Base-by-base conservation (phyloP, 805 yeast genomes). In the Candida schatavii region DNA sequence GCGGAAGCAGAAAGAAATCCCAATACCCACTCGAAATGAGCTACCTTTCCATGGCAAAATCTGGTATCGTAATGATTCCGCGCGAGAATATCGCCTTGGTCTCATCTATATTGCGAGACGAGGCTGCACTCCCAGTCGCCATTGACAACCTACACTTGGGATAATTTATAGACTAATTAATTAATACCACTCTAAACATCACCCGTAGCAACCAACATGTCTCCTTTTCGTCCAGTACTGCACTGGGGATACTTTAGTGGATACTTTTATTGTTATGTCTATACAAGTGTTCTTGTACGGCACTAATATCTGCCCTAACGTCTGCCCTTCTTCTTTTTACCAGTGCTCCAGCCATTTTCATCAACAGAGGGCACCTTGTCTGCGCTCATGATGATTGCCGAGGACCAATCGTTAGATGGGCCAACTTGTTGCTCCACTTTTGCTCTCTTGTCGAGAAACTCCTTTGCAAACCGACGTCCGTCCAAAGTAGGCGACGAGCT, bases 401-500 rank as follows among this genome's bases (percentile, higher is more conserved):
- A 85, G 38, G 75, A 72, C 97, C 97, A 89, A 42, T 68, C 65
- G 25, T 63, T 68, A 21, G 65, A 57, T n/a, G 45, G 48, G 9
- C 67, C 68, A 42, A 64, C 44, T 44, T 61, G 68, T 48, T 77
- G 75, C 53, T 89, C 97, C 43, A 88, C 90, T 38, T 70, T 74
- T 46, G 74, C 75, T 56, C 93, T 83, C 57, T 85, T 81, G 64
- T 83, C 85, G 57, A 84, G 72, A 60, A 93, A 93, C 57, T 93
- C 99, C 43, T 76, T 78, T 0, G 99, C 96, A 70, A 90, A 91
- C 50, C 96, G 75, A 58, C 96, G 81, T 19, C 98, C 98, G 61
- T 93, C 97, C 85, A 91, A 82, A 1, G 90, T 84, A 2, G 90
- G 77, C 31, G 95, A 85, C 46, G 88, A 85, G 20, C 93, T 81